phyloP scores from a whole-genome alignment of 345 rosid genomes.

The Stellera chamaejasme region DNA sequence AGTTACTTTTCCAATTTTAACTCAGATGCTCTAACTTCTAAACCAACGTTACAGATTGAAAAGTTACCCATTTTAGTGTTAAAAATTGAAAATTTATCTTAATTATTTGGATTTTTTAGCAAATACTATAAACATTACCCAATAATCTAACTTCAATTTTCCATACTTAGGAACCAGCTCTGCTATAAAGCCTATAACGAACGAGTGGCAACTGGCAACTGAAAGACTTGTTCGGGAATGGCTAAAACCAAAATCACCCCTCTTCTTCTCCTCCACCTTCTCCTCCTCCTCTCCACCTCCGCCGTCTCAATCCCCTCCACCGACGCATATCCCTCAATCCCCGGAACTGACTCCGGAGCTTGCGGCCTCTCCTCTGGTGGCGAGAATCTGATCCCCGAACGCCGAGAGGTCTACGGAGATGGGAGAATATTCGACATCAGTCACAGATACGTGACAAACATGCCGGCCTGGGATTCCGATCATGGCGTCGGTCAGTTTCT shows the following conservation, averaged over 20 bases:
- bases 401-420: conserved; percentile 67
- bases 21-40: too few species aligned
- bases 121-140: too few species aligned
- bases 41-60: too few species aligned
- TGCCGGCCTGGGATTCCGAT: conserved; percentile 50
- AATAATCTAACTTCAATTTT: neutral
- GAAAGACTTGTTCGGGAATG: neutral
- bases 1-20: too few species aligned
- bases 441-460: conserved; percentile 51
- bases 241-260: neutral
- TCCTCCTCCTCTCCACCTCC: conserved; percentile 15
- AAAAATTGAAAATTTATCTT: too few species aligned
- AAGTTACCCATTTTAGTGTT: too few species aligned
- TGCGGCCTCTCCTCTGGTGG: conserved; percentile 15
- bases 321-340: conserved; percentile 29
- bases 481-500: conserved; percentile 54
- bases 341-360: conserved; percentile 16
- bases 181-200: too few species aligned
- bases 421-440: conserved; percentile 72
- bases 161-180: too few species aligned
- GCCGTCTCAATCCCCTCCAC: conserved; percentile 5
- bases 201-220: too few species aligned
- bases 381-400: conserved; percentile 36
- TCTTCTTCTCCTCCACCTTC: conserved; percentile 15
- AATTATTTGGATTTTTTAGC: too few species aligned